These are phyloP conservation scores for Trametes punicea DNA, from an alignment of 768 basidiomycete species.

Conservation along the genomic window DNA sequence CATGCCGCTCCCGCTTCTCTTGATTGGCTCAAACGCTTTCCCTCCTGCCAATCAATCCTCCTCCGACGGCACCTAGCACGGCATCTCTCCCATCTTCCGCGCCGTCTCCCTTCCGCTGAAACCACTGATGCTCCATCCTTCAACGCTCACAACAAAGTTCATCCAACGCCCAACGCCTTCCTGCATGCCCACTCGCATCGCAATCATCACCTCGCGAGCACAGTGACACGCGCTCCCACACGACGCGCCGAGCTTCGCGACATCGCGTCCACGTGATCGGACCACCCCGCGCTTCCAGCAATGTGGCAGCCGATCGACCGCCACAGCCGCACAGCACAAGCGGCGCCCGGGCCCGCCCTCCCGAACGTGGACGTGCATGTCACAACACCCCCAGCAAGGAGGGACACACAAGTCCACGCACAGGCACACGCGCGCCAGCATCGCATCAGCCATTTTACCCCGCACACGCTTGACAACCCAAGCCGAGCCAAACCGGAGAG, in stretches of 20 bases:
- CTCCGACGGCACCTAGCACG: conserved; percentile 3
- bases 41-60: conserved; percentile 8
- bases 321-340: neutral
- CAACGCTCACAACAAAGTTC: neutral
- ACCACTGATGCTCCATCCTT: conserved; percentile 12
- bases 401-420: conserved; percentile 14
- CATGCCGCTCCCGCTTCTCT: conserved; percentile 2
- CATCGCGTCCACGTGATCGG: conserved; percentile 5
- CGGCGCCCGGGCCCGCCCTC: neutral
- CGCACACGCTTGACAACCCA: conserved; percentile 7
- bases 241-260: neutral
- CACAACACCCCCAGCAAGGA: neutral
- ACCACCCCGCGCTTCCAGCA: neutral
- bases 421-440: conserved; percentile 7
- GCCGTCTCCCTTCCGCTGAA: neutral
- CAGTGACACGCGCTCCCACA: too few species aligned
- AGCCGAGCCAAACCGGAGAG: conserved; percentile 21
- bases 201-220: neutral
- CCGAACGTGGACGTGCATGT: neutral
- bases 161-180: neutral
- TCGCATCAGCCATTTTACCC: neutral
- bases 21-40: conserved; percentile 13
- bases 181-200: neutral
- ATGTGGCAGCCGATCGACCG: neutral
- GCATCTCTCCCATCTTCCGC: conserved; percentile 1